Conservation (phyloP, 2,329 filamentous ascomycete genomes). For the Paraphoma sp. region DNA sequence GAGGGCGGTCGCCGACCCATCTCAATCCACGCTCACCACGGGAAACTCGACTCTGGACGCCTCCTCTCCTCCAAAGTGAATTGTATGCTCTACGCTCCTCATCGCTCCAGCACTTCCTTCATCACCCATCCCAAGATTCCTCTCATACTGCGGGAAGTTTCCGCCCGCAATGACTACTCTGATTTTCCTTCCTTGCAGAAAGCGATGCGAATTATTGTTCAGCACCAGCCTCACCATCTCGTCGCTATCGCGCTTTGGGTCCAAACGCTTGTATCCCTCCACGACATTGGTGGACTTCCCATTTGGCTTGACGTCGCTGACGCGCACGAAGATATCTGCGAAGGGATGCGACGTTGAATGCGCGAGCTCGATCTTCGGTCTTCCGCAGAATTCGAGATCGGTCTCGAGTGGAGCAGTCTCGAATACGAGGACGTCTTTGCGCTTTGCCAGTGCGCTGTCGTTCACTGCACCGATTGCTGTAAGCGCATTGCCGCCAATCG, state of each 20-base stretch:
- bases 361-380: constrained; percentile 5
- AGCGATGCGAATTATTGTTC: constrained; percentile 14
- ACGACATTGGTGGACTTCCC: constrained; percentile 16
- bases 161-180: constrained; percentile 18
- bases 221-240: constrained; percentile 3
- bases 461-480: constrained; percentile 8
- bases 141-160: constrained; percentile 10
- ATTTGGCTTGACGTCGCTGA: constrained; percentile 18
- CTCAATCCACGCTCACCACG: not conserved
- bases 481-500: constrained; percentile 19
- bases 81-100: constrained; percentile 10
- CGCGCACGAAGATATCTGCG: constrained; percentile 19
- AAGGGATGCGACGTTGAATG: constrained; percentile 12
- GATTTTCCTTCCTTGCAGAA: constrained; percentile 11
- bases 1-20: no score
- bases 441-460: constrained; percentile 12
- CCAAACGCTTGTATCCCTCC: constrained; percentile 13
- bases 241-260: constrained; percentile 1
- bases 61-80: not conserved
- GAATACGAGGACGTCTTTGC: constrained; percentile 16
- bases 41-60: not conserved
- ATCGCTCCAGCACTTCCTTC: constrained; percentile 3
- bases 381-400: constrained; percentile 12
- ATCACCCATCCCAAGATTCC: constrained; percentile 9
- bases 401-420: constrained; percentile 10